Base-by-base conservation (phyloP, 352 stramenopile genomes). In the Blastocystis sp. region DNA sequence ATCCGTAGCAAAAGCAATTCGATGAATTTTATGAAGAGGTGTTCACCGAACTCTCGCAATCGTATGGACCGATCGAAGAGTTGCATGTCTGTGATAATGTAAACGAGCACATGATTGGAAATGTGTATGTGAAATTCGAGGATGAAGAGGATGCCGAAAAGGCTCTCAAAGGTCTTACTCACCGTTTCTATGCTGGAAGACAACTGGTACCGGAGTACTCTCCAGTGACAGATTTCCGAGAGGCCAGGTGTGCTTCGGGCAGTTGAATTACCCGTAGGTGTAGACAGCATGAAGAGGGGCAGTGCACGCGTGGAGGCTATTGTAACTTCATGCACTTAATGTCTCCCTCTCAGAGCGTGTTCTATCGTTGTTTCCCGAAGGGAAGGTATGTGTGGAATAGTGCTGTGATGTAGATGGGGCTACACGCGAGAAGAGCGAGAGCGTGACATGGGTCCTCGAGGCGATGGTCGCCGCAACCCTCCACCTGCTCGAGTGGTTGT, bases 271-370 rank as follows among this genome's bases (percentile, higher is more conserved):
- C 39, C 20, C 1, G 0, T 53, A 89, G 78, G 37, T 99, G 98
- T 92, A 93, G 97, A 62, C 97, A 99, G 92, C 99, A 98, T 90
- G 96, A 99, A 90, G 96, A 99, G 93, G 95, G 95, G 88, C 96
- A 94, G 26, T 99, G 98, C 93, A 95, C 95, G 90, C 93, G 96
- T 26, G 97, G 97, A 26, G 96, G 95, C 18, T 98, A 98, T 91
- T 99, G 98, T 93, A 99, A 99, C 93, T 99, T 99, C 91, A 98
- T 99, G 96, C 98, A 99, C 92, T 96, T 98, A 79, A 94, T 96
- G 87, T 96, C 94, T 13, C 94, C 97, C 4, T 93, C 94, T 7
- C 91, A 93, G 0, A 4, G 43, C 13, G 63, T 89, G 11, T 89
- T 89, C 66, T 79, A 89, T 41, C 78, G 78, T 37, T 89, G 63